These are phyloP conservation scores for Penicillium fuscoglaucum DNA, from an alignment of 2,329 filamentous ascomycete species.

Conservation along the genomic window DNA sequence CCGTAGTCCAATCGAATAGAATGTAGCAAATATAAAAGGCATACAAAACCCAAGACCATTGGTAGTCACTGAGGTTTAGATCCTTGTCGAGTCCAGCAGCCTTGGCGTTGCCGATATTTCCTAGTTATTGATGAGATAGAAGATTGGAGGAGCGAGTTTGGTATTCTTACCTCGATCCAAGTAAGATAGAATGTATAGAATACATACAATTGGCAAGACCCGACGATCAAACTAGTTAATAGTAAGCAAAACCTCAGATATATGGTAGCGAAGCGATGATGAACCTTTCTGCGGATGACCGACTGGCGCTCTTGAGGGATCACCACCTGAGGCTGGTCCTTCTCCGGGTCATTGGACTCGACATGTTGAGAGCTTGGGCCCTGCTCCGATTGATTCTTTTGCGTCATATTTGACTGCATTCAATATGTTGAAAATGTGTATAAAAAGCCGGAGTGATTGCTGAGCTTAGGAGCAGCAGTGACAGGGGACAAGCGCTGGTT, in stretches of 20 bases:
- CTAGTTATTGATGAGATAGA: background rate
- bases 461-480: background rate
- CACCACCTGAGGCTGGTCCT: background rate
- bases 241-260: background rate
- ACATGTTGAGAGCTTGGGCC: constrained; percentile 7
- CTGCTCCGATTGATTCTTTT: background rate
- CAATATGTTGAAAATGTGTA: background rate
- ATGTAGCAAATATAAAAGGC: constrained; percentile 30
- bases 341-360: constrained; percentile 1
- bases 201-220: constrained; percentile 26
- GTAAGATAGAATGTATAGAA: constrained; percentile 28
- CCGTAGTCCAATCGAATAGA: constrained; percentile 28
- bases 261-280: background rate
- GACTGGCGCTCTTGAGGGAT: constrained; percentile 14
- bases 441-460: background rate
- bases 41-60: constrained; percentile 30
- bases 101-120: constrained; percentile 30
- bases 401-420: background rate
- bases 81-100: constrained; percentile 24
- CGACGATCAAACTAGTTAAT: constrained; percentile 5
- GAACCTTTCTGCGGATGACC: constrained; percentile 18
- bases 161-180: constrained; percentile 21
- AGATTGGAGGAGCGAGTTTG: background rate
- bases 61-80: constrained; percentile 18
- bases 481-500: background rate